Conservation (phyloP, 176 grass and related monocot genomes). For the Carex pumila region DNA sequence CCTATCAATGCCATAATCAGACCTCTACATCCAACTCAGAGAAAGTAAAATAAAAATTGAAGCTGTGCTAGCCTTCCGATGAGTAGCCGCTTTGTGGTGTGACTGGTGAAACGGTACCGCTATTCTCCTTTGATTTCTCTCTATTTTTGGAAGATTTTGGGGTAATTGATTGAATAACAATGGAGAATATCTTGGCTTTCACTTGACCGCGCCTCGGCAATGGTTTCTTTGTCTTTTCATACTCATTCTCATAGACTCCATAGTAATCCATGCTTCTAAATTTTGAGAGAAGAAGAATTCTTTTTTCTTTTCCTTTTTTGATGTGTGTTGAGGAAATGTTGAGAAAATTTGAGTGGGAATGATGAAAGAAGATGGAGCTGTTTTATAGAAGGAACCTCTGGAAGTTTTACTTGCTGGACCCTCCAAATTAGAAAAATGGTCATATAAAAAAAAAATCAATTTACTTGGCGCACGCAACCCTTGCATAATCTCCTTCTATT, state of each 20-base stretch:
- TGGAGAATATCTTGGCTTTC: slow-evolving; percentile 15
- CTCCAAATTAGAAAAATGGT: background rate
- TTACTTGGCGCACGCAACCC: too few relatives aligned
- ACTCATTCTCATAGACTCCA: background rate
- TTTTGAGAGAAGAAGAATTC: background rate
- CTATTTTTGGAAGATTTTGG: background rate
- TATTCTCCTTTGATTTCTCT: slow-evolving; percentile 11
- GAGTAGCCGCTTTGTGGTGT: slow-evolving; percentile 8
- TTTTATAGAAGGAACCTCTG: background rate
- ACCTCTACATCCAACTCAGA: background rate
- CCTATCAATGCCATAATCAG: background rate
- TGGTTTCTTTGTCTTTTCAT: background rate
- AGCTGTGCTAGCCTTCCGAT: background rate
- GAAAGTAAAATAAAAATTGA: background rate
- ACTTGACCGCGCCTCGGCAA: slow-evolving; percentile 16
- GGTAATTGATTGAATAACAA: slow-evolving; percentile 6
- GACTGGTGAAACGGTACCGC: background rate
- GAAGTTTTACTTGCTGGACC: background rate
- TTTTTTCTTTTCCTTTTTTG: background rate
- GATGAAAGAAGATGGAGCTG: background rate
- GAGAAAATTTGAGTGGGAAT: background rate
- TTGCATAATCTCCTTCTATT: background rate
- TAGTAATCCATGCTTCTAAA: slow-evolving; percentile 6
- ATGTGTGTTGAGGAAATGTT: background rate
- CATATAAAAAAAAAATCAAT: too few relatives aligned